phyloP scores from a whole-genome alignment of 2,329 filamentous ascomycete genomes.

The Ceratocystis cubensis region DNA sequence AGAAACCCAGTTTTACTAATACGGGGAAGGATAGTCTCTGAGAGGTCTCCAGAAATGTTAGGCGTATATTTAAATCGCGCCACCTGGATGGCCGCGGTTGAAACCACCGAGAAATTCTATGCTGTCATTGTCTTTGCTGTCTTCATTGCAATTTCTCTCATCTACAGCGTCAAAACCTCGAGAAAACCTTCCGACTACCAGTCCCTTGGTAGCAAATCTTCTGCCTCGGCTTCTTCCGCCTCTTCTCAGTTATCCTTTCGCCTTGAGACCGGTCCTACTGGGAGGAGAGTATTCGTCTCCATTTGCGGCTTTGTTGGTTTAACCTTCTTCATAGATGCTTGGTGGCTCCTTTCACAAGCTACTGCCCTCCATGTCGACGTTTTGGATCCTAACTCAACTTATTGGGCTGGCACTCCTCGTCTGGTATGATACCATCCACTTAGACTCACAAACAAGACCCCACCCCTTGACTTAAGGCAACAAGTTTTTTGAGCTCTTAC shows the following conservation, averaged over 20 bases:
- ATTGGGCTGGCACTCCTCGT: conserved; percentile 14
- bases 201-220: neutral
- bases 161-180: conserved; percentile 2
- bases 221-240: neutral
- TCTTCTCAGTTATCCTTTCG: conserved; percentile 12
- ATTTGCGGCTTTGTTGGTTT: conserved; percentile 10
- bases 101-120: neutral
- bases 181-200: neutral
- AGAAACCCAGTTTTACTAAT: conserved; percentile 7
- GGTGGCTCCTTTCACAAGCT: conserved; percentile 17
- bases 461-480: neutral
- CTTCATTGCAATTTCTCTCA: conserved; percentile 7
- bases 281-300: conserved; percentile 15
- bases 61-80: neutral
- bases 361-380: conserved; percentile 7
- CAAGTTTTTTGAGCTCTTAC: no score
- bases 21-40: conserved; percentile 10
- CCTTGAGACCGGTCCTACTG: conserved; percentile 17
- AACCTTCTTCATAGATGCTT: conserved; percentile 14
- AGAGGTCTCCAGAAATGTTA: conserved; percentile 3
- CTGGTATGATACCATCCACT: conserved; percentile 14
- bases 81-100: neutral
- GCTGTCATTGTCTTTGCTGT: conserved; percentile 1
- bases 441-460: neutral
- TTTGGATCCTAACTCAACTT: conserved; percentile 11